Conservation (phyloP, 805 yeast genomes). For the Candida chilensis region DNA sequence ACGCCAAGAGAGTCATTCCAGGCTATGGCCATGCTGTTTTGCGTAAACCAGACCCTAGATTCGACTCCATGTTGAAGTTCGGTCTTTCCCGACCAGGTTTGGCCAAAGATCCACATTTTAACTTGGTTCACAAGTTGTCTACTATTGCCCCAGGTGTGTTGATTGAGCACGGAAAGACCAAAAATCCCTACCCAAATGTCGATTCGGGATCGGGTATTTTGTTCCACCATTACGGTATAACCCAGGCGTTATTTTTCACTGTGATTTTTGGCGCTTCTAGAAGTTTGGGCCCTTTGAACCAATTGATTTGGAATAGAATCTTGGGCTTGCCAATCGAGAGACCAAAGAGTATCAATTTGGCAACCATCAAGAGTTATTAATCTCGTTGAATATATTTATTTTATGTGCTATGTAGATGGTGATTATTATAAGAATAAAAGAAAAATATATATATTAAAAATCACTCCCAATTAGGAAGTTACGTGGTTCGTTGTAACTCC, state of each 20-base stretch:
- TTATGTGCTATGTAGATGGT: too few relatives aligned
- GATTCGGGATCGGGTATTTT: conserved; percentile 84
- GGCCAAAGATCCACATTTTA: conserved; percentile 58
- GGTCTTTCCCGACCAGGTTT: conserved; percentile 52
- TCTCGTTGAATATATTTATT: too few relatives aligned
- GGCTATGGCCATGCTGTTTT: conserved; percentile 87
- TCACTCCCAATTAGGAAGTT: too few relatives aligned
- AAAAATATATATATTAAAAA: too few relatives aligned
- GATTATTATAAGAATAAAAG: too few relatives aligned
- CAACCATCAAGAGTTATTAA: too few relatives aligned
- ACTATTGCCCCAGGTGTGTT: conserved; percentile 78
- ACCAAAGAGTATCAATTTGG: too few relatives aligned
- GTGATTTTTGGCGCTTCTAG: conserved; percentile 82
- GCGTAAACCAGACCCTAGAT: conserved; percentile 85
- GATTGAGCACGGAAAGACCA: conserved; percentile 80
- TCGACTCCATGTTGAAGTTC: conserved; percentile 64
- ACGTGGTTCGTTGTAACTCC: too few relatives aligned
- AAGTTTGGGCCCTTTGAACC: conserved; percentile 81
- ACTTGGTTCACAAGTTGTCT: conserved; percentile 67
- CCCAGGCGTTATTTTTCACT: conserved; percentile 77
- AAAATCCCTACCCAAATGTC: conserved; percentile 91
- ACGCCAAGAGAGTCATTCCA: conserved; percentile 79
- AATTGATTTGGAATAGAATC: conserved; percentile 78
- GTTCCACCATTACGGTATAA: conserved; percentile 78
- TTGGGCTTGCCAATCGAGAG: conserved; percentile 78